Conservation (phyloP, 1,139 yeast species). For the Candida neerlandica region DNA sequence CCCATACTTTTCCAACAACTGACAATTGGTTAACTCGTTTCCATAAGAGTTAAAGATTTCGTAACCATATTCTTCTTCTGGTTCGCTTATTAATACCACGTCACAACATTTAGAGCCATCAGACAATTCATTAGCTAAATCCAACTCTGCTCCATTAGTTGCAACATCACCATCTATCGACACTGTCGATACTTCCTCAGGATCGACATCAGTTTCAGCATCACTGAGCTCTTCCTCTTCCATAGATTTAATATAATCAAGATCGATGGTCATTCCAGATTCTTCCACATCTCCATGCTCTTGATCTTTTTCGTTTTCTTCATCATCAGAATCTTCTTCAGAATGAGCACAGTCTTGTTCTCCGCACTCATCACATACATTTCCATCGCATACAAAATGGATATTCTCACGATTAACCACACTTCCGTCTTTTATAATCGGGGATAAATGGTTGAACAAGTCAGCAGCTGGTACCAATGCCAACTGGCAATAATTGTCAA, state of each 20-base stretch:
- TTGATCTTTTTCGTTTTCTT: conserved; percentile 17
- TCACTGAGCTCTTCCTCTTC: conserved; percentile 30
- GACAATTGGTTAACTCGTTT: conserved; percentile 60
- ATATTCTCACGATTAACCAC: conserved; percentile 54
- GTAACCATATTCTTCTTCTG: conserved; percentile 39
- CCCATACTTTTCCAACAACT: conserved; percentile 73
- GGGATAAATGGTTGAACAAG: conserved; percentile 73
- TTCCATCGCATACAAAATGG: conserved; percentile 71
- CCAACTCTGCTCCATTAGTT: conserved; percentile 25
- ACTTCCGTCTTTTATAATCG: conserved; percentile 21
- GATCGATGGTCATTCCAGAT: conserved; percentile 9
- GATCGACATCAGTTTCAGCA: conserved; percentile 36
- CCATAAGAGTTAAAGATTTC: conserved; percentile 85
- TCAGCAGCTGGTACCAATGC: conserved; percentile 92
- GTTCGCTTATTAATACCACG: conserved; percentile 44
- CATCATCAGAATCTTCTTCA: conserved; percentile 29
- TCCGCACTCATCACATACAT: conserved; percentile 78
- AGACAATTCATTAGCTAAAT: conserved; percentile 33
- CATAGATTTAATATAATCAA: conserved; percentile 36
- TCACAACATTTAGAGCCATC: conserved; percentile 57
- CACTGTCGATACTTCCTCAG: conserved; percentile 22
- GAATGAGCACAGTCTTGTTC: conserved; percentile 58
- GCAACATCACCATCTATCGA: conserved; percentile 27
- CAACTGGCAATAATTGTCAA: conserved; percentile 73
- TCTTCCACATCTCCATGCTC: conserved; percentile 23